Evolutionary conservation across 306 rosid species (phyloP).

Genomic region (Canavalia gladiata): DNA sequence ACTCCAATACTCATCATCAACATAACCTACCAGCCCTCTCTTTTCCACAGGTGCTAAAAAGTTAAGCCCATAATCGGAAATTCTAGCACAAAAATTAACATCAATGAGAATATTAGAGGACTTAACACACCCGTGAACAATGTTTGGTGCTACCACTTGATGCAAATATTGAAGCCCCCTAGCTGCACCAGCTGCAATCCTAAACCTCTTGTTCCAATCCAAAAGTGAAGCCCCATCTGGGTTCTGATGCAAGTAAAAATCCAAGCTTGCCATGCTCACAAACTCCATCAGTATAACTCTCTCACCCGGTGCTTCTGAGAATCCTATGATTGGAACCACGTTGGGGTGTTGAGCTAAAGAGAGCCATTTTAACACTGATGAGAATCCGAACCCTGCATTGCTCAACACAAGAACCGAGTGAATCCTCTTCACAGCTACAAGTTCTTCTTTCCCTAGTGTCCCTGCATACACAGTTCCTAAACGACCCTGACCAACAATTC

Average conservation of each 20-base stretch:
- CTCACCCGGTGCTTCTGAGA: constrained; percentile 91
- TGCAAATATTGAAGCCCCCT: constrained; percentile 85
- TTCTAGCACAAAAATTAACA: constrained; percentile 59
- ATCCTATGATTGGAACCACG: constrained; percentile 78
- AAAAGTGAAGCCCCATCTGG: constrained; percentile 65
- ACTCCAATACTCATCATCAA: constrained; percentile 77
- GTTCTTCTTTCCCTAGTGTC: constrained; percentile 47
- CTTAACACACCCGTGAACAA: constrained; percentile 87
- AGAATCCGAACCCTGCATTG: constrained; percentile 80
- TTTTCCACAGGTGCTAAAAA: constrained; percentile 66
- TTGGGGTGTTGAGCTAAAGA: constrained; percentile 83
- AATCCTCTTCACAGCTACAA: constrained; percentile 77
- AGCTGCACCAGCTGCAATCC: constrained; percentile 81
- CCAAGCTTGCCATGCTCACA: constrained; percentile 64
- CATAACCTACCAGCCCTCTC: constrained; percentile 65
- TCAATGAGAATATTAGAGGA: constrained; percentile 75
- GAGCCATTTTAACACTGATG: constrained; percentile 64
- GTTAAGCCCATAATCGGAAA: constrained; percentile 74
- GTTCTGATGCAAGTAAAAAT: constrained; percentile 74
- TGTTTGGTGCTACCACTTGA: constrained; percentile 73
- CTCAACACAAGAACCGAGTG: constrained; percentile 75
- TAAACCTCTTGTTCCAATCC: constrained; percentile 69
- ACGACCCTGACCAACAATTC: constrained; percentile 80
- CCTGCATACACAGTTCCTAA: constrained; percentile 87
- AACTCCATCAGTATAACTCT: constrained; percentile 77